phyloP scores from a whole-genome alignment of 2,329 filamentous ascomycete genomes.

The Penicillium decumbens region DNA sequence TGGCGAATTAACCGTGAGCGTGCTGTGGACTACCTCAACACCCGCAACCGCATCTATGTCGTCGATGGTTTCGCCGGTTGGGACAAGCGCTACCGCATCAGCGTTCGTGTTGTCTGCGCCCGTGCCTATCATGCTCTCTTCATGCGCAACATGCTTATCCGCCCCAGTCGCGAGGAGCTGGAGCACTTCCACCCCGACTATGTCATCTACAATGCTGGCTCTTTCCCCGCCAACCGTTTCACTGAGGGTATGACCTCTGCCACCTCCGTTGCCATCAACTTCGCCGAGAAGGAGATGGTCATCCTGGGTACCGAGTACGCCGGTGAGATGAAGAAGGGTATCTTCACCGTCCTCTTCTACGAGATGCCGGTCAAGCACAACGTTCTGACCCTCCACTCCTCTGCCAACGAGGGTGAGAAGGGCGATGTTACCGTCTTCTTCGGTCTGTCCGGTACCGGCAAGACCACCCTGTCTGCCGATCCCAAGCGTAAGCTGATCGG shows the following conservation, averaged over 20 bases:
- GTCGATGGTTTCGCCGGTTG: constrained; percentile 96
- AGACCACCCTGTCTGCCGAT: constrained; percentile 96
- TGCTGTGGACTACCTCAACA: constrained; percentile 98
- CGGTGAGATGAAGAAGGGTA: constrained; percentile 95
- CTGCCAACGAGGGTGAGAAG: constrained; percentile 89
- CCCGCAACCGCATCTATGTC: constrained; percentile 96
- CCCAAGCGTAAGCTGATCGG: constrained; percentile 94
- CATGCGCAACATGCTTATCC: constrained; percentile 99
- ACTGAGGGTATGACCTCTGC: constrained; percentile 98
- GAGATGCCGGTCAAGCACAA: constrained; percentile 99
- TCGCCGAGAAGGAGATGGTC: constrained; percentile 99
- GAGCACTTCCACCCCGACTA: constrained; percentile 99
- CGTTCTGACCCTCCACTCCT: constrained; percentile 95
- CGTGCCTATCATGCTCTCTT: constrained; percentile 99
- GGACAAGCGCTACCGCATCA: constrained; percentile 97
- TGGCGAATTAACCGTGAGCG: constrained; percentile 99
- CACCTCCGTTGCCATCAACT: constrained; percentile 98
- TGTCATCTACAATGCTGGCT: constrained; percentile 98
- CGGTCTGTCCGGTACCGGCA: constrained; percentile 95
- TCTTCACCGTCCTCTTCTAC: constrained; percentile 99
- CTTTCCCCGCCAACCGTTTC: constrained; percentile 97
- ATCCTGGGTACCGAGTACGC: constrained; percentile 99
- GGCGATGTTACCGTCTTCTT: constrained; percentile 99
- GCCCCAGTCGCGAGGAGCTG: constrained; percentile 82
- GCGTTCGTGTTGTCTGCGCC: constrained; percentile 94